These are phyloP conservation scores for Cladosporium sp. DNA, from an alignment of 2,329 filamentous ascomycete genomes.

Conservation along the genomic window DNA sequence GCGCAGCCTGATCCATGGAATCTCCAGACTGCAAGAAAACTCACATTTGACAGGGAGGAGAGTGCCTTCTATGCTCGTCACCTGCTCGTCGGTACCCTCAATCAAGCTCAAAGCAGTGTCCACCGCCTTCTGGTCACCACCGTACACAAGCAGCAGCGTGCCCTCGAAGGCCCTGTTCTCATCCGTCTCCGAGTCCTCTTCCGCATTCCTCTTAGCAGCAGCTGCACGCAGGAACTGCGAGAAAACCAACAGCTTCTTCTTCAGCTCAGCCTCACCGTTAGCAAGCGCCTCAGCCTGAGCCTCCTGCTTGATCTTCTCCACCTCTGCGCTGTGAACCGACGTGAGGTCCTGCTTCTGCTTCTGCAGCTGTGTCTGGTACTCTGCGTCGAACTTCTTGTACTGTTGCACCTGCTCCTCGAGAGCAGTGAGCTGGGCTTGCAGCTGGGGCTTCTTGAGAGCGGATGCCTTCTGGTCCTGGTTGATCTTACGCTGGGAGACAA, in stretches of 20 bases:
- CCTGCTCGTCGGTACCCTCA: constrained; percentile 61
- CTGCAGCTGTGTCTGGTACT: constrained; percentile 57
- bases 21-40: constrained; percentile 26
- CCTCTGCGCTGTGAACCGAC: constrained; percentile 50
- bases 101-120: constrained; percentile 71
- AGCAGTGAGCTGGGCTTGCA: constrained; percentile 62
- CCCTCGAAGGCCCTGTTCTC: constrained; percentile 79
- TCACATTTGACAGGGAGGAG: constrained; percentile 65
- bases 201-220: constrained; percentile 64
- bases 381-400: constrained; percentile 68
- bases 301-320: constrained; percentile 49
- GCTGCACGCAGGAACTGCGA: constrained; percentile 77
- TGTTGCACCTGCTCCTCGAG: constrained; percentile 68
- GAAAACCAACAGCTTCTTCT: constrained; percentile 61
- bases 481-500: constrained; percentile 66
- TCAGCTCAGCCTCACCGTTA: constrained; percentile 42
- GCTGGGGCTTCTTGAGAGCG: constrained; percentile 67
- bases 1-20: not conserved
- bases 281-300: constrained; percentile 49
- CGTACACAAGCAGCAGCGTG: constrained; percentile 70
- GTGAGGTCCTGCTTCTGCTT: constrained; percentile 52
- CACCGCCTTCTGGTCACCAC: constrained; percentile 68
- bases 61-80: constrained; percentile 59
- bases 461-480: constrained; percentile 75
- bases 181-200: constrained; percentile 60